Conservation (phyloP, 2,329 filamentous ascomycete genomes). For the Fusarium oxysporum region DNA sequence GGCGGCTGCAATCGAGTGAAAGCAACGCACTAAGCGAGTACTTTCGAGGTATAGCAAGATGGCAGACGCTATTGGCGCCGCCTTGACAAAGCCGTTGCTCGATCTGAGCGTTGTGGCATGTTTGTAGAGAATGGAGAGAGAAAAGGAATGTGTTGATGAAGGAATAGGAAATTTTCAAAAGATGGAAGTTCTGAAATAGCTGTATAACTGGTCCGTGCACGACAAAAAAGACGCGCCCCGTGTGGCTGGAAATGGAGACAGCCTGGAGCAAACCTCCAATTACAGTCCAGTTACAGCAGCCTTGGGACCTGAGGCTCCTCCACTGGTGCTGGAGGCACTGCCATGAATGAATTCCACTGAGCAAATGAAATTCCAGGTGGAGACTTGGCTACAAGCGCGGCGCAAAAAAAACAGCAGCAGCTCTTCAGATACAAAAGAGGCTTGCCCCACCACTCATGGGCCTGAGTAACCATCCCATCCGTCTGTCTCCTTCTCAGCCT, state of each 20-base stretch:
- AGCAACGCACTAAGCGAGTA: constrained; percentile 7
- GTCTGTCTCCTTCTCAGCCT: constrained; percentile 37
- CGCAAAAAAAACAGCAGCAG: constrained; percentile 20
- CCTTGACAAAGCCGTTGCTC: not conserved
- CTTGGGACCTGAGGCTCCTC: constrained; percentile 25
- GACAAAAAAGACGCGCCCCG: constrained; percentile 19
- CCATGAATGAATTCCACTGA: constrained; percentile 9
- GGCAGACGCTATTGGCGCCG: not conserved
- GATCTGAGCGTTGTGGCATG: constrained; percentile 7
- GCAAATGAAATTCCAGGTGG: constrained; percentile 26
- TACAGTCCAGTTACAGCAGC: not conserved
- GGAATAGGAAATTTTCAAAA: constrained; percentile 37
- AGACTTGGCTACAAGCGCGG: constrained; percentile 24
- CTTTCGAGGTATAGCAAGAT: constrained; percentile 16
- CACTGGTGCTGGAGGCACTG: not conserved
- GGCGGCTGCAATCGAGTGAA: constrained; percentile 1
- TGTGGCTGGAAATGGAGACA: constrained; percentile 21
- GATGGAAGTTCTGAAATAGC: constrained; percentile 44
- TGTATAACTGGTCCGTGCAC: constrained; percentile 39
- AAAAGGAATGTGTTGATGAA: constrained; percentile 38
- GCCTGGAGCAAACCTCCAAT: not conserved
- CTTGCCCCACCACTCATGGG: constrained; percentile 48
- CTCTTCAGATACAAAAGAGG: constrained; percentile 46
- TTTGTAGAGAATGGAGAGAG: not conserved
- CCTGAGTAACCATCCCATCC: constrained; percentile 43